These are phyloP conservation scores for Fraxinus albicans DNA, from an alignment of 305 asterid species.

Conservation along the genomic window DNA sequence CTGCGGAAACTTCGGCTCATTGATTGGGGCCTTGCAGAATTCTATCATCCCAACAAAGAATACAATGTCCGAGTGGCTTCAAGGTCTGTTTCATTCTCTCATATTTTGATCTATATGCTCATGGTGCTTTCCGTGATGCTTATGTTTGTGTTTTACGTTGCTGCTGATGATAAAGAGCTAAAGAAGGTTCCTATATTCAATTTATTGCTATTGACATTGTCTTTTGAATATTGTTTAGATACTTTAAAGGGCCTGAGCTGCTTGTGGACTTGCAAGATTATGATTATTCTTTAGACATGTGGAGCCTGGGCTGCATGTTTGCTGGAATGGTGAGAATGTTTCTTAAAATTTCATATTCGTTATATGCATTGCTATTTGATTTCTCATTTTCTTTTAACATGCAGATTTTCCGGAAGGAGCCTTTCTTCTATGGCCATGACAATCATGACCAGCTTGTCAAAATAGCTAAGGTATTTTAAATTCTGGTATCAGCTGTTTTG, in stretches of 20 bases:
- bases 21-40: constrained; percentile 81
- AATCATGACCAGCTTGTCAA: constrained; percentile 74
- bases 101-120: constrained; percentile 6
- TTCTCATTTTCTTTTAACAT: constrained; percentile 17
- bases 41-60: constrained; percentile 68
- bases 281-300: constrained; percentile 67
- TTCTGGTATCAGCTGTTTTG: background rate
- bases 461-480: constrained; percentile 58
- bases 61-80: constrained; percentile 75
- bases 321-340: constrained; percentile 63
- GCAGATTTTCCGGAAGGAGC: constrained; percentile 75
- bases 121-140: background rate
- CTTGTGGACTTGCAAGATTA: constrained; percentile 83
- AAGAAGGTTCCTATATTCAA: background rate
- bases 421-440: constrained; percentile 74
- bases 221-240: constrained; percentile 32
- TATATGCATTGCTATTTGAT: background rate
- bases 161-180: constrained; percentile 14
- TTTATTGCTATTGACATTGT: constrained; percentile 10
- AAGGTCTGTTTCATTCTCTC: constrained; percentile 34
- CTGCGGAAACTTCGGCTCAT: constrained; percentile 68
- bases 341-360: constrained; percentile 12
- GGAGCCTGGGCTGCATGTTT: constrained; percentile 89
- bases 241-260: constrained; percentile 79
- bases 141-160: background rate